Evolutionary conservation across 371 early-diverging fungal species (phyloP).

Genomic region (Homolaphlyctis polyrhiza): DNA sequence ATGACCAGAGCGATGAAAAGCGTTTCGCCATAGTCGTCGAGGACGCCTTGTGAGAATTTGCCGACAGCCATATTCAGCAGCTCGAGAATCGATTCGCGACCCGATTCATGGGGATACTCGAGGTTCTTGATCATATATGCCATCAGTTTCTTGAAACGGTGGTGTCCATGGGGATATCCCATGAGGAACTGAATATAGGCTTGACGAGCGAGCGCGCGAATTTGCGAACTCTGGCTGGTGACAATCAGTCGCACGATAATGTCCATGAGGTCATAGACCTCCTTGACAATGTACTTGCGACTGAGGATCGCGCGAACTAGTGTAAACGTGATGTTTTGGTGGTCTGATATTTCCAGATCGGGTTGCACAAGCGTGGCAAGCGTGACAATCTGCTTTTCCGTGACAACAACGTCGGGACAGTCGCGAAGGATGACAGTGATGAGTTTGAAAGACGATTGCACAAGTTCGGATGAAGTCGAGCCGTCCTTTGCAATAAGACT

Average conservation of each 20-base stretch:
- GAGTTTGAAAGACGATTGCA: conserved; percentile 76
- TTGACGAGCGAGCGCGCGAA: conserved; percentile 77
- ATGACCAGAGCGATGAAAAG: conserved; percentile 80
- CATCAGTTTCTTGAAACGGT: conserved; percentile 73
- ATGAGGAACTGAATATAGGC: conserved; percentile 83
- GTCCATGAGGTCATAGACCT: conserved; percentile 90
- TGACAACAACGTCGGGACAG: conserved; percentile 51
- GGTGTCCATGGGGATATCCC: conserved; percentile 87
- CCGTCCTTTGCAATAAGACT: conserved; percentile 61
- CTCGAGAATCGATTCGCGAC: conserved; percentile 83
- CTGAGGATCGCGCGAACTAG: conserved; percentile 80
- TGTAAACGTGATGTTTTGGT: conserved; percentile 77
- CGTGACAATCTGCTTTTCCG: conserved; percentile 70
- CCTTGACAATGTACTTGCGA: conserved; percentile 76
- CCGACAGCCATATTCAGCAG: conserved; percentile 68
- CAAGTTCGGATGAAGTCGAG: conserved; percentile 63
- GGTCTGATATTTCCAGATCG: conserved; percentile 83
- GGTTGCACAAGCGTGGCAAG: conserved; percentile 76
- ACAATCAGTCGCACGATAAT: conserved; percentile 73
- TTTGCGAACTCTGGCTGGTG: conserved; percentile 71
- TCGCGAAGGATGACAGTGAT: conserved; percentile 72
- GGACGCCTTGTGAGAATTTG: conserved; percentile 70
- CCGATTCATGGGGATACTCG: conserved; percentile 83
- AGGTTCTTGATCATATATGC: conserved; percentile 83
- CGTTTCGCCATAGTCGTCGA: conserved; percentile 71